A percentile compares a stretch with the other conserved stretches of the same genome.
Conservation (phyloP, 2,329 filamentous ascomycete genomes). For the Calonectria honghensis region DNA sequence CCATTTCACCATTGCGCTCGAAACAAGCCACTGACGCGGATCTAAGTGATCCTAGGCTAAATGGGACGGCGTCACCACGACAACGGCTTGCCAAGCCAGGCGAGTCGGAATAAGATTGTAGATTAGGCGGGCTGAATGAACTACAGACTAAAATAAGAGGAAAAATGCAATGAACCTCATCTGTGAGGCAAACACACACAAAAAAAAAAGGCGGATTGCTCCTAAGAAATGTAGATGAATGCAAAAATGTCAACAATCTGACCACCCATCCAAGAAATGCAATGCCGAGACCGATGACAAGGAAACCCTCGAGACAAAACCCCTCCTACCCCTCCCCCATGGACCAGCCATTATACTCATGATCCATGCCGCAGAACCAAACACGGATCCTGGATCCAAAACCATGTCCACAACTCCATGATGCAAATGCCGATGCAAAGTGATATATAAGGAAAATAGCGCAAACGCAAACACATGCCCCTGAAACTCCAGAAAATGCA, state of each 20-base stretch:
- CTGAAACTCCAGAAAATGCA: slow-evolving; percentile 53
- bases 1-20: background rate
- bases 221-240: slow-evolving; percentile 36
- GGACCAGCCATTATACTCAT: slow-evolving; percentile 47
- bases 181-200: slow-evolving; percentile 10
- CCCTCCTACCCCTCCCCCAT: slow-evolving; percentile 33
- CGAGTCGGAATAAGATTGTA: slow-evolving; percentile 17
- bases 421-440: slow-evolving; percentile 34
- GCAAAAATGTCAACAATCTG: slow-evolving; percentile 34
- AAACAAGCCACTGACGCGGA: slow-evolving; percentile 29
- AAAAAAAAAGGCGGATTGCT: slow-evolving; percentile 39
- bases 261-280: slow-evolving; percentile 31
- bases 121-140: slow-evolving; percentile 16
- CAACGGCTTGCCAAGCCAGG: slow-evolving; percentile 29
- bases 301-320: slow-evolving; percentile 14
- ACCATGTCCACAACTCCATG: slow-evolving; percentile 28
- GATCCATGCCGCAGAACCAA: slow-evolving; percentile 41
- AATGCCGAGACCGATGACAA: slow-evolving; percentile 26
- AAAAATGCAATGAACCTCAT: slow-evolving; percentile 34
- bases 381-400: slow-evolving; percentile 21
- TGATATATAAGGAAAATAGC: slow-evolving; percentile 5
- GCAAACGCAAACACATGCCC: slow-evolving; percentile 9
- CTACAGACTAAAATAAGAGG: slow-evolving; percentile 18
- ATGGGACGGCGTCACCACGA: slow-evolving; percentile 33
- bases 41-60: slow-evolving; percentile 11